Evolutionary conservation across 345 rosid genomes (phyloP), one percentile per base, ranked within the genome.

Genomic region (Hibiscus mutabilis): DNA sequence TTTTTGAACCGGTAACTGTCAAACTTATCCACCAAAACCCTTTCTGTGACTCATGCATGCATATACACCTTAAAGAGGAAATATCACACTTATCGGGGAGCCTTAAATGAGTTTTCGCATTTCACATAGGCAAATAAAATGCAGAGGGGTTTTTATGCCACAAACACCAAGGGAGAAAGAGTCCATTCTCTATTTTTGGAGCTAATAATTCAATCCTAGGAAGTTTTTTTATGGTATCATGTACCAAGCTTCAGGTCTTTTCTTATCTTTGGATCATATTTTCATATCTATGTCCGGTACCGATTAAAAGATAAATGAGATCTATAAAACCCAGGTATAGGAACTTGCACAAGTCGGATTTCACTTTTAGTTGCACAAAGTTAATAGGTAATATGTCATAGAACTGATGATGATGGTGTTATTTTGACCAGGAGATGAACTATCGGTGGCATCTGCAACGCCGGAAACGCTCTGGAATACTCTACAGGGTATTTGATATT

Each of bases 1-100:
- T 66, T 69, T 80, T 73, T 74, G 73, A 80, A 75, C 76, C 5
- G 86, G 88, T 89, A 79, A 82, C 53, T 62, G 63, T 65, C 74
- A n/a, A n/a, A n/a, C n/a, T n/a, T n/a, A n/a, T n/a, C n/a, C n/a
- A 71, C 47, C 60, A 33, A 40, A 58, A 60, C 15, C 1, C 25
- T 29, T 21, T 66, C 14, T 15, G 37, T 33, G 16, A 11, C 6
- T 60, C 42, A 25, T 11, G 42, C 69, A 67, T 66, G 66, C 55
- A 73, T 21, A 73, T n/a, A 46, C 47, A 58, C 68, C 72, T 2
- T 51, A 21, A 31, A 49, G 40, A 29, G 22, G 18, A 52, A 52
- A 52, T 52, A 18, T 52, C 22, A 18, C 55, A 77, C 74, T 74
- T 71, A 63, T 72, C 37, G 19, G 40, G 70, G 78, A 42, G n/a